These are phyloP conservation scores for Aspergillus nidulans DNA, from an alignment of 495 filamentous ascomycete genomes.

Conservation along the genomic window DNA sequence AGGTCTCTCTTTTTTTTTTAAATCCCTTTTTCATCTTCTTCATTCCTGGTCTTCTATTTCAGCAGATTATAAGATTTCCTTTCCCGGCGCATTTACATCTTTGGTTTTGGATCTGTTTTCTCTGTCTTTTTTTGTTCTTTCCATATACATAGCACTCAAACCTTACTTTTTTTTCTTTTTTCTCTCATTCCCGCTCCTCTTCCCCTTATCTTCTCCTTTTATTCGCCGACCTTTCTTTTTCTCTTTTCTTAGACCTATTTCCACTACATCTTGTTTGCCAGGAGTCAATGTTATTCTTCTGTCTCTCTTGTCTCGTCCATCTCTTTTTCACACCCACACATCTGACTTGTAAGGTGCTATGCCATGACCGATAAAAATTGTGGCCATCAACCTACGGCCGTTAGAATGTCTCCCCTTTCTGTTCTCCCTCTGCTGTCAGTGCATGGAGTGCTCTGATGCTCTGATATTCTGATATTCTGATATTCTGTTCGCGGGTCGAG, in stretches of 20 bases:
- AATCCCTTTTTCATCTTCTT: not conserved
- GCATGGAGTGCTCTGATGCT: not conserved
- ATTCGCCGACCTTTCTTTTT: not conserved
- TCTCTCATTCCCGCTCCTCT: no score
- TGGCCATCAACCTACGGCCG: no score
- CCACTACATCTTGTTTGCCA: not conserved
- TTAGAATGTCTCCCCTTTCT: not conserved
- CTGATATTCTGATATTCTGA: no score
- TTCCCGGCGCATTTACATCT: not conserved
- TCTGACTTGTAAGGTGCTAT: no score
- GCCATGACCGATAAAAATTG: no score
- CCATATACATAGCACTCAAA: not conserved
- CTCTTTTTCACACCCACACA: not conserved
- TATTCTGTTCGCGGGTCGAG: conserved; percentile 13
- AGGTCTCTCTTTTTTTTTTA: not conserved
- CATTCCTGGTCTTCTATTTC: not conserved
- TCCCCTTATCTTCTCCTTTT: not conserved
- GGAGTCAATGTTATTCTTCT: not conserved
- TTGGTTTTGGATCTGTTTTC: not conserved
- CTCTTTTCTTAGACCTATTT: not conserved
- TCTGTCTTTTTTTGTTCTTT: not conserved
- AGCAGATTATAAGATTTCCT: not conserved
- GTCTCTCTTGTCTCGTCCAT: not conserved
- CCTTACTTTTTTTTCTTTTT: not conserved
- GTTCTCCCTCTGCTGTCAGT: not conserved